A percentile compares a stretch with the other conserved stretches of the same genome.
These are phyloP conservation scores for Puccinia brachypodii DNA, from an alignment of 1,284 basidiomycete species.

Conservation along the genomic window DNA sequence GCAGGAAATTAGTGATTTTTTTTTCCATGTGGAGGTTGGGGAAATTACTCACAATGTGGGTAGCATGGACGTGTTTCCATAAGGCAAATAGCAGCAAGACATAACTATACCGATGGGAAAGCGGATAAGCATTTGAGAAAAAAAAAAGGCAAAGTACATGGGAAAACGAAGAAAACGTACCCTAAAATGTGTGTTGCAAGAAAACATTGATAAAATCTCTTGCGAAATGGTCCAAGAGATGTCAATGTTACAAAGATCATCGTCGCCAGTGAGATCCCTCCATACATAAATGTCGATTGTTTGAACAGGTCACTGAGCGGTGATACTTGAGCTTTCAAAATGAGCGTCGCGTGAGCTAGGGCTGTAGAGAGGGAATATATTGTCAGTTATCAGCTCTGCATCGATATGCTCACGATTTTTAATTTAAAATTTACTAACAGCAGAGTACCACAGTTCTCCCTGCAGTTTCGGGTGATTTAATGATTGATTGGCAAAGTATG, in stretches of 20 bases:
- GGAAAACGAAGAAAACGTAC: slow-evolving; percentile 35
- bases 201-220: slow-evolving; percentile 36
- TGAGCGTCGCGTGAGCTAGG: slow-evolving; percentile 15
- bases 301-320: neutral
- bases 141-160: too few species aligned
- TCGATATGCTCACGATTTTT: neutral
- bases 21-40: neutral
- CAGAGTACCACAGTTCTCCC: slow-evolving; percentile 6
- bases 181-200: slow-evolving; percentile 25
- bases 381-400: neutral
- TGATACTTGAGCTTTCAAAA: slow-evolving; percentile 28
- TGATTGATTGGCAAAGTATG: neutral
- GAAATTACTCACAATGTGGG: slow-evolving; percentile 34
- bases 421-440: slow-evolving; percentile 6
- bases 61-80: slow-evolving; percentile 29
- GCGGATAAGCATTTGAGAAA: neutral
- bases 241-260: slow-evolving; percentile 17
- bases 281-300: slow-evolving; percentile 23
- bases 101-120: slow-evolving; percentile 19
- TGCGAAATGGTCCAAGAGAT: slow-evolving; percentile 20
- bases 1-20: neutral
- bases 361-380: neutral
- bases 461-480: neutral
- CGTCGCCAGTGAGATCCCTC: slow-evolving; percentile 12
- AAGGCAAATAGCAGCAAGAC: slow-evolving; percentile 24